A percentile compares a stretch with the other conserved stretches of the same genome.
Conservation (phyloP, 2,329 filamentous ascomycete genomes). For the Pseudogymnoascus sp. region DNA sequence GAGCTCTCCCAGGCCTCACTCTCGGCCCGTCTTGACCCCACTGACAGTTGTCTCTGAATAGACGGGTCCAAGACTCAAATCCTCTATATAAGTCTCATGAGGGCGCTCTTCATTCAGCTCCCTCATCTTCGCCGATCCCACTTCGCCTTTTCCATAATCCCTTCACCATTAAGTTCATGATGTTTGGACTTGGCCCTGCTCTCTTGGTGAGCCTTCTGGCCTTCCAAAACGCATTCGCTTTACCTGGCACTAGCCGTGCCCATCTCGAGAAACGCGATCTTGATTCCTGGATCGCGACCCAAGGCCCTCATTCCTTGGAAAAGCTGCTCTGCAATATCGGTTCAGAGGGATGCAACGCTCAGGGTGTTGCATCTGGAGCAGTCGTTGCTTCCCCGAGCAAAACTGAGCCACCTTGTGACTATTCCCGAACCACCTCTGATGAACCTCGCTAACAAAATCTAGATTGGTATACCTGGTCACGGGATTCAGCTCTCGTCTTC, state of each 20-base stretch:
- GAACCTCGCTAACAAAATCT: constrained; percentile 8
- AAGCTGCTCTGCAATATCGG: constrained; percentile 55
- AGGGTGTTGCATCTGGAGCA: constrained; percentile 42
- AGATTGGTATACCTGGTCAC: constrained; percentile 77
- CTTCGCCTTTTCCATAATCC: constrained; percentile 11
- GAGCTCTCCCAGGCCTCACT: not conserved
- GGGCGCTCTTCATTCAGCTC: constrained; percentile 12
- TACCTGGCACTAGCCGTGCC: constrained; percentile 32
- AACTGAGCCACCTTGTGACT: constrained; percentile 47
- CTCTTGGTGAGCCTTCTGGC: constrained; percentile 45
- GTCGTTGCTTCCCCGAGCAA: constrained; percentile 53
- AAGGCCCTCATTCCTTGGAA: constrained; percentile 45
- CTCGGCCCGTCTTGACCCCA: constrained; percentile 4
- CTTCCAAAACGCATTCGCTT: constrained; percentile 44
- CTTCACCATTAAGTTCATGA: constrained; percentile 32
- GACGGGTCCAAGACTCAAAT: not conserved
- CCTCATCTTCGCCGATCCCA: constrained; percentile 18
- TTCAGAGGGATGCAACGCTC: constrained; percentile 42
- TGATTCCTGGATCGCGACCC: constrained; percentile 45
- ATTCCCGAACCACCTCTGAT: constrained; percentile 22
- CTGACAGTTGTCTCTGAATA: constrained; percentile 4
- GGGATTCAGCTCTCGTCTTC: constrained; percentile 65
- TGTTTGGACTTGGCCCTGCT: constrained; percentile 44
- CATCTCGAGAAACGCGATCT: constrained; percentile 41
- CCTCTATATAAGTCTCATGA: not conserved